phyloP scores from a whole-genome alignment of 805 yeast species.

The Candida insectalens region DNA sequence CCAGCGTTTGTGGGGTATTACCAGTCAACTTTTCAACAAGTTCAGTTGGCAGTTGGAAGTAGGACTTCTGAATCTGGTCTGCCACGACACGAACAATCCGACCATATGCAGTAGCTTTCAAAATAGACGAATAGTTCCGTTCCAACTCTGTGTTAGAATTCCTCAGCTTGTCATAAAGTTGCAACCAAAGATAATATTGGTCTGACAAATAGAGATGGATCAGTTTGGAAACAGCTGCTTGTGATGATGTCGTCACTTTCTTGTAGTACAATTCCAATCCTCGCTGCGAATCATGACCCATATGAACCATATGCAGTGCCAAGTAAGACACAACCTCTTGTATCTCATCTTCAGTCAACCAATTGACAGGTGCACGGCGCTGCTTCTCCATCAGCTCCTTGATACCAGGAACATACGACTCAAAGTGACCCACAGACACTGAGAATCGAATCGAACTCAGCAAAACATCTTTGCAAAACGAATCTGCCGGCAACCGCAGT shows the following conservation, averaged over 20 bases:
- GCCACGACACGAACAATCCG: conserved; percentile 22
- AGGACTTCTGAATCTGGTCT: conserved; percentile 5
- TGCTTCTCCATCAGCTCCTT: no score
- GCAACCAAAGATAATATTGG: conserved; percentile 4
- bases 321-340: conserved; percentile 32
- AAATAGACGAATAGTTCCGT: neutral
- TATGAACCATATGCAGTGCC: conserved; percentile 36
- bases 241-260: neutral
- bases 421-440: conserved; percentile 36
- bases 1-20: no score
- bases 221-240: no score
- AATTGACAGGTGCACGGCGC: no score
- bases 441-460: conserved; percentile 38
- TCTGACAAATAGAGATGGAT: no score
- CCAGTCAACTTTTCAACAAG: no score
- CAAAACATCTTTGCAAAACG: conserved; percentile 35
- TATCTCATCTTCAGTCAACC: conserved; percentile 26
- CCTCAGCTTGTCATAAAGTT: conserved; percentile 1
- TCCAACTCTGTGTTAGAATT: no score
- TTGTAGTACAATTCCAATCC: conserved; percentile 17
- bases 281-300: conserved; percentile 22
- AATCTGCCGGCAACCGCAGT: conserved; percentile 23
- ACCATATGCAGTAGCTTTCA: neutral
- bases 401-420: conserved; percentile 47
- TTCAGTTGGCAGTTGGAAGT: no score